Percentiles rank a stretch among this genome's conserved stretches.
phyloP scores from a whole-genome alignment of 2,329 filamentous ascomycete genomes.

The Colletotrichum echinochloae region DNA sequence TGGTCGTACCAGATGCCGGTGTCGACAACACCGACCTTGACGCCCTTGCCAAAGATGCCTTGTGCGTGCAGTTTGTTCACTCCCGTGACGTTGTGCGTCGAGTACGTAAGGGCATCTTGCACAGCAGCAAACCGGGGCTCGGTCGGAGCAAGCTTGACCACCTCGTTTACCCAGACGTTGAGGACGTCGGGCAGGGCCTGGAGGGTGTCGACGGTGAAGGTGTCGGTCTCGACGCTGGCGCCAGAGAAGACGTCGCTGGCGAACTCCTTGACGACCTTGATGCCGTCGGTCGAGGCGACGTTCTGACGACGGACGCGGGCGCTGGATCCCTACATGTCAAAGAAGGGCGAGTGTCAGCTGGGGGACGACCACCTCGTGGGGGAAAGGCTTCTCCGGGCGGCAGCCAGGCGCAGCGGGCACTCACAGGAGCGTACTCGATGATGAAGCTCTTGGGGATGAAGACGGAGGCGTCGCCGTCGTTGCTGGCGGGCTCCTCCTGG shows the following conservation, averaged over 20 bases:
- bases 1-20: conserved; percentile 57
- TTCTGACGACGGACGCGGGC: conserved; percentile 41
- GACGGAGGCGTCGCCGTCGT: background rate
- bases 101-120: conserved; percentile 44
- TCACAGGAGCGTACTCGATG: conserved; percentile 43
- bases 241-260: conserved; percentile 46
- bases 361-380: conserved; percentile 21
- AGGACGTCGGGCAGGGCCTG: conserved; percentile 46
- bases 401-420: conserved; percentile 35
- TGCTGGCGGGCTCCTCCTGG: conserved; percentile 16
- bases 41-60: conserved; percentile 54
- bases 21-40: conserved; percentile 55
- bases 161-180: conserved; percentile 52
- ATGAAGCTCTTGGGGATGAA: conserved; percentile 43
- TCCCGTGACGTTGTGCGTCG: conserved; percentile 53
- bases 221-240: conserved; percentile 47
- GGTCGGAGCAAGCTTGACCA: conserved; percentile 40
- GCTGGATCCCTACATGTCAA: conserved; percentile 16
- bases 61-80: conserved; percentile 53
- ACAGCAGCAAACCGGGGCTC: conserved; percentile 32
- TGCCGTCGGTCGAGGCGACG: conserved; percentile 40
- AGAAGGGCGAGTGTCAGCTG: conserved; percentile 13
- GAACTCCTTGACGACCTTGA: conserved; percentile 46
- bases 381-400: conserved; percentile 11
- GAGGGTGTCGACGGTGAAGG: conserved; percentile 50